Evolutionary conservation across 2,329 filamentous ascomycete genomes (phyloP).

Genomic region (Sarocladium kiliense): DNA sequence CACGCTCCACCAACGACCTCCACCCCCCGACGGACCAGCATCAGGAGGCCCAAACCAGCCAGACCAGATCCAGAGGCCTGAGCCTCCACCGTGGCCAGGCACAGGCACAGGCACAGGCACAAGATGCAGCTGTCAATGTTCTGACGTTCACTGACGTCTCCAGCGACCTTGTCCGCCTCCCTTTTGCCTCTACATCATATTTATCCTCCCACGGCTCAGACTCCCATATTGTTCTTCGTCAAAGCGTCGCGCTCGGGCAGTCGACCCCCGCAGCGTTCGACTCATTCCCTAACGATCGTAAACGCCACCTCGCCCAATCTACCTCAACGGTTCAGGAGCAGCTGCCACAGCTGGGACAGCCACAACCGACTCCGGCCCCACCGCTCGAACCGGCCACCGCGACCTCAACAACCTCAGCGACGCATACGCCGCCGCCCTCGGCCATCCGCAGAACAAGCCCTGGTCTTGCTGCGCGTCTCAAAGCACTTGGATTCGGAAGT

Average conservation of each 20-base stretch:
- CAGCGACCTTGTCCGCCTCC: constrained; percentile 33
- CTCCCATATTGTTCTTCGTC: neutral
- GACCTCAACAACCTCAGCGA: constrained; percentile 15
- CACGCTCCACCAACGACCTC: constrained; percentile 8
- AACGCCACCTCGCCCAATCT: neutral
- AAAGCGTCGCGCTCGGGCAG: neutral
- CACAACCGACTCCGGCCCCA: constrained; percentile 10
- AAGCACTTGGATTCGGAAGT: constrained; percentile 55
- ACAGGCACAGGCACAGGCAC: constrained; percentile 4
- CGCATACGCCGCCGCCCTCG: constrained; percentile 15
- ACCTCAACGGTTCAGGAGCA: neutral
- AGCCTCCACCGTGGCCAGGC: constrained; percentile 5
- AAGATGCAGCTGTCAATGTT: constrained; percentile 13
- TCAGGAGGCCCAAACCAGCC: neutral
- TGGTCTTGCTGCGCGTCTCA: constrained; percentile 59
- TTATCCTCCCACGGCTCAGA: neutral
- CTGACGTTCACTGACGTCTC: constrained; percentile 37
- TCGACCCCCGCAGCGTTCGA: neutral
- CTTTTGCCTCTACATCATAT: constrained; percentile 8
- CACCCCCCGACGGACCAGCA: neutral
- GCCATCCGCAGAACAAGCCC: constrained; percentile 54
- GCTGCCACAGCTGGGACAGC: constrained; percentile 1
- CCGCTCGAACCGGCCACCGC: constrained; percentile 14
- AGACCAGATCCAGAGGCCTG: constrained; percentile 4
- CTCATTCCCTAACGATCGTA: neutral